Evolutionary conservation across 345 rosid species (phyloP).

Genomic region (Salix suchowensis): DNA sequence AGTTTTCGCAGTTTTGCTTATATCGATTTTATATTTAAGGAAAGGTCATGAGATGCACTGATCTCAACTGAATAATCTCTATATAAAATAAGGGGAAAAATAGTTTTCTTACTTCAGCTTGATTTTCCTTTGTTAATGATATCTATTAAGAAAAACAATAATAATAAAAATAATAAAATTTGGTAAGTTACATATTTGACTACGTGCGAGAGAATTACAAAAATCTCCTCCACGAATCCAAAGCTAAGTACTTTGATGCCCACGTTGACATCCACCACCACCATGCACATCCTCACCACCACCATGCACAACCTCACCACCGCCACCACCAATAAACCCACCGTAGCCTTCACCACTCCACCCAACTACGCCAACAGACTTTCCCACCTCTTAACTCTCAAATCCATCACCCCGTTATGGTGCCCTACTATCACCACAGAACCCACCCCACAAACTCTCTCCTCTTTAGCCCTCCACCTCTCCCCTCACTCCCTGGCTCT

Average conservation of each 20-base stretch:
- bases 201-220: too few relatives aligned
- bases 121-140: too few relatives aligned
- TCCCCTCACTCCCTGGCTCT: conserved; percentile 29
- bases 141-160: too few relatives aligned
- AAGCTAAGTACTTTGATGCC: neutral
- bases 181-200: too few relatives aligned
- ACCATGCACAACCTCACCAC: neutral
- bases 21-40: too few relatives aligned
- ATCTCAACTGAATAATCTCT: too few relatives aligned
- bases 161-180: too few relatives aligned
- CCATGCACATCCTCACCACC: neutral
- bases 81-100: too few relatives aligned
- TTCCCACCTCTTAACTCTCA: conserved; percentile 35
- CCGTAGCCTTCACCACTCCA: conserved; percentile 54
- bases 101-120: too few relatives aligned
- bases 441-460: conserved; percentile 34
- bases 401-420: conserved; percentile 45
- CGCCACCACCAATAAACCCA: conserved; percentile 19
- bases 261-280: neutral
- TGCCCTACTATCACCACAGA: conserved; percentile 50
- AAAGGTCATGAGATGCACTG: too few relatives aligned
- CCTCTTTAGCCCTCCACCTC: conserved; percentile 30
- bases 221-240: neutral
- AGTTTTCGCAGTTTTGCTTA: too few relatives aligned
- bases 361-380: conserved; percentile 45